Evolutionary conservation across 2,329 filamentous ascomycete genomes (phyloP), one percentile per base, ranked within the genome.

Genomic region (Cladosporium sp.): DNA sequence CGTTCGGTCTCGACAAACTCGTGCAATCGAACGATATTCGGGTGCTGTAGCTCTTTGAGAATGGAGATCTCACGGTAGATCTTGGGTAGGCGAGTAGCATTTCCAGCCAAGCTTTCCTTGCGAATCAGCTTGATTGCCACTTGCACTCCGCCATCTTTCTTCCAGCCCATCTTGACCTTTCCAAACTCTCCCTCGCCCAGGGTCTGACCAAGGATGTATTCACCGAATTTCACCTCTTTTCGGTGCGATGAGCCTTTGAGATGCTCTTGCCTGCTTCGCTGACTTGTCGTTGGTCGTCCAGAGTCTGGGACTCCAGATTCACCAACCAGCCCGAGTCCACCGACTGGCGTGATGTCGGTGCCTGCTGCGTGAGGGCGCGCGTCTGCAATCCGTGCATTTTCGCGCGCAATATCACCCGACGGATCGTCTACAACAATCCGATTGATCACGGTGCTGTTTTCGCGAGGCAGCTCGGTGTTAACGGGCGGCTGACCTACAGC

Each of bases 1-100:
- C 92, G 88, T 75, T 98, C 93, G 0, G 95, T 98, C 79, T 98
- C 94, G 33, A 97, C 93, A 91, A 99, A 98, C 80, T 99, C 96
- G 79, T 98, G 94, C 61, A 99, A 83, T 67, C 91, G 89, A 62
- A 99, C 95, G 76, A 99, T 99, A 77, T 99, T 99, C 23, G 94
- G 93, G 78, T 99, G 95, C 49, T 93, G 91, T 53, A 96, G 88
- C 72, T 89, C 92, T 67, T 88, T 87, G 59, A 99, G 83, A 73
- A 99, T 99, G 52, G 91, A 87, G 68, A 99, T 97, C 79, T 99
- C 95, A 68, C 95, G 92, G 80, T 97, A 93, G 73, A 99, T 99
- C 81, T 99, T 99, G 75, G 93, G 91, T 68, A 99, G 84, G 60
- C 95, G 89, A 66, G 89, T 92, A 3, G 93, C 91, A 76, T 98